Percentiles rank a stretch among this genome's conserved stretches.
These are phyloP conservation scores for Nemania abortiva DNA, from an alignment of 2,329 filamentous ascomycete genomes.

Conservation along the genomic window DNA sequence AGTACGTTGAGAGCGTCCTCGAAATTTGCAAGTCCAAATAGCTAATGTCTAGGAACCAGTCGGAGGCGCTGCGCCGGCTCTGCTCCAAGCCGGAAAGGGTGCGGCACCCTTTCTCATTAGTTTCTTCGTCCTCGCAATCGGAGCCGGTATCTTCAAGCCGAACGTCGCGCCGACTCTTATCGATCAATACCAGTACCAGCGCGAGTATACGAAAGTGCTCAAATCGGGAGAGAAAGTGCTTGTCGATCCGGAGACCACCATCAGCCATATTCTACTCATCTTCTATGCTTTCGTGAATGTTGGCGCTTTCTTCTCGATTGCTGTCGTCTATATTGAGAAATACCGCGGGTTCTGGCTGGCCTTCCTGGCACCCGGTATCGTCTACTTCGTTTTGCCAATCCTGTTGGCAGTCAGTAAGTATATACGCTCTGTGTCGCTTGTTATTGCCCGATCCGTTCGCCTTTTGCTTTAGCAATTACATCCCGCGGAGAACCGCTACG, in stretches of 20 bases:
- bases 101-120: constrained; percentile 72
- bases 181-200: constrained; percentile 59
- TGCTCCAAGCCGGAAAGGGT: constrained; percentile 59
- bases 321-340: constrained; percentile 70
- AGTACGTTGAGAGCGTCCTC: constrained; percentile 25
- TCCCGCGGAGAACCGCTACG: neutral
- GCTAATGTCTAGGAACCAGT: constrained; percentile 51
- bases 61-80: constrained; percentile 69
- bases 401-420: constrained; percentile 62
- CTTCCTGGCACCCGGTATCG: constrained; percentile 55
- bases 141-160: constrained; percentile 78
- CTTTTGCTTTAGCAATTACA: neutral
- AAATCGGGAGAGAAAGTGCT: constrained; percentile 60
- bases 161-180: constrained; percentile 61
- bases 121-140: constrained; percentile 74
- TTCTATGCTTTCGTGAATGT: constrained; percentile 58
- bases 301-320: constrained; percentile 64
- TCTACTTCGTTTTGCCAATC: constrained; percentile 70
- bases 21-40: neutral
- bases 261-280: constrained; percentile 60
- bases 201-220: constrained; percentile 57
- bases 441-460: no score
- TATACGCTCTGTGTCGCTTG: neutral
- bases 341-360: constrained; percentile 73
- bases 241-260: constrained; percentile 60